These are phyloP conservation scores for Tinospora cordifolia DNA, from an alignment of 164 flowering plant genomes.

Conservation along the genomic window DNA sequence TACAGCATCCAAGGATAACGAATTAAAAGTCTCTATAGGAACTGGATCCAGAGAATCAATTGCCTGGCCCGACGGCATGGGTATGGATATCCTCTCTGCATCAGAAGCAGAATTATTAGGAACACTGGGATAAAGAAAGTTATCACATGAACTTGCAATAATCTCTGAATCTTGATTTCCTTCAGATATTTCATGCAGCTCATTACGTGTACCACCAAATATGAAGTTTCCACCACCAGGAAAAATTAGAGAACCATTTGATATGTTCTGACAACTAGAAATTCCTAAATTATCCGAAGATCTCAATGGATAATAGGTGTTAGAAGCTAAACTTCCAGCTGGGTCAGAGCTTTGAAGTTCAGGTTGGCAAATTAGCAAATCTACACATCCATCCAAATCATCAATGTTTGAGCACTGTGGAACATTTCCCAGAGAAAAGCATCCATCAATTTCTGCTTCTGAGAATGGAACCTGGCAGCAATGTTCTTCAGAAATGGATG, in stretches of 20 bases:
- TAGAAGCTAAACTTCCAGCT: constrained; percentile 20
- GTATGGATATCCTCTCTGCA: constrained; percentile 21
- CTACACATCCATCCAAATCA: constrained; percentile 21
- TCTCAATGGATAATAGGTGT: constrained; percentile 20
- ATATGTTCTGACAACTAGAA: constrained; percentile 28
- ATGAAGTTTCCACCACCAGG: constrained; percentile 20
- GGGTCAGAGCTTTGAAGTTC: constrained; percentile 25
- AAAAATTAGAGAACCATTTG: constrained; percentile 17
- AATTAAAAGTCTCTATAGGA: constrained; percentile 33
- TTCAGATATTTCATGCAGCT: constrained; percentile 16
- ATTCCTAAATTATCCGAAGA: constrained; percentile 25
- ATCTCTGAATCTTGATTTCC: constrained; percentile 29
- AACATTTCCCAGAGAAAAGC: constrained; percentile 24
- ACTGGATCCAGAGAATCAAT: constrained; percentile 30
- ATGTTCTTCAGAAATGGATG: constrained; percentile 32
- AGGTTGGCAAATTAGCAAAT: constrained; percentile 26
- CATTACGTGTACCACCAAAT: constrained; percentile 22
- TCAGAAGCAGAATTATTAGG: constrained; percentile 25
- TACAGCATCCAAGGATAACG: constrained; percentile 19
- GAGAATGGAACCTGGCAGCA: constrained; percentile 26
- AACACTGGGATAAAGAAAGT: constrained; percentile 29
- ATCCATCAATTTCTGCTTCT: constrained; percentile 26
- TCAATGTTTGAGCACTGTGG: constrained; percentile 20
- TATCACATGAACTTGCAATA: constrained; percentile 27
- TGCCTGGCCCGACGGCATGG: constrained; percentile 24